A percentile compares a stretch with the other conserved stretches of the same genome.
phyloP scores from a whole-genome alignment of 768 basidiomycete species.

The Mycena metata region DNA sequence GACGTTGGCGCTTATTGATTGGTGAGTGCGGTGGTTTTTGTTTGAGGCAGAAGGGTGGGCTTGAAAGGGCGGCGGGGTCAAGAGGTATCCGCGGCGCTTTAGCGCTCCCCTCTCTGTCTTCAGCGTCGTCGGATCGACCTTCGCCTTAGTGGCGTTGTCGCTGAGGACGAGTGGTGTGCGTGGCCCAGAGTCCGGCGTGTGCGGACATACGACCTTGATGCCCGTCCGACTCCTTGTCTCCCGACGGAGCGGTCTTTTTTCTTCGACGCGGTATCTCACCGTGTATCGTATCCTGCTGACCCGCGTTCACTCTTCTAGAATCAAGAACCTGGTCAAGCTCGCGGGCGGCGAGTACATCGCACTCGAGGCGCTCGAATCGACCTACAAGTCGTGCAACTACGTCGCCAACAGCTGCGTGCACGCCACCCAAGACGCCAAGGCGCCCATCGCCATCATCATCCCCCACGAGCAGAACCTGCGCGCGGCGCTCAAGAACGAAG shows the following conservation, averaged over 20 bases:
- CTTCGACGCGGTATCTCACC: no score
- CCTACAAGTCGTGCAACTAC: constrained; percentile 87
- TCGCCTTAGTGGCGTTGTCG: no score
- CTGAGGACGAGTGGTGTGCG: no score
- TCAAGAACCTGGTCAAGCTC: constrained; percentile 94
- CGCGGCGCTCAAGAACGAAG: constrained; percentile 53
- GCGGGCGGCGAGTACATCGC: constrained; percentile 93
- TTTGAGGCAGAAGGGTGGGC: no score
- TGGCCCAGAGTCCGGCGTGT: no score
- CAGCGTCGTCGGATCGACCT: no score
- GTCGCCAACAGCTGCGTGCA: constrained; percentile 88
- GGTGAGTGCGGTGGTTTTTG: constrained; percentile 59
- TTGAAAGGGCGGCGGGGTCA: no score
- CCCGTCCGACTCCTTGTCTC: no score
- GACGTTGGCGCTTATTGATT: constrained; percentile 89
- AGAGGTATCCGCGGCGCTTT: neutral
- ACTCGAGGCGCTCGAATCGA: constrained; percentile 88
- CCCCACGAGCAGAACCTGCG: constrained; percentile 85
- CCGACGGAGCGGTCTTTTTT: no score
- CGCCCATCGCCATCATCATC: constrained; percentile 89
- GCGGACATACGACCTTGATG: no score
- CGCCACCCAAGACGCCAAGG: constrained; percentile 79
- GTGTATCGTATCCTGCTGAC: neutral
- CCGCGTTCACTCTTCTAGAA: constrained; percentile 48
- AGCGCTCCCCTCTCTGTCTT: no score